phyloP scores from a whole-genome alignment of 257 asterid species.

The Petunia axillaris region DNA sequence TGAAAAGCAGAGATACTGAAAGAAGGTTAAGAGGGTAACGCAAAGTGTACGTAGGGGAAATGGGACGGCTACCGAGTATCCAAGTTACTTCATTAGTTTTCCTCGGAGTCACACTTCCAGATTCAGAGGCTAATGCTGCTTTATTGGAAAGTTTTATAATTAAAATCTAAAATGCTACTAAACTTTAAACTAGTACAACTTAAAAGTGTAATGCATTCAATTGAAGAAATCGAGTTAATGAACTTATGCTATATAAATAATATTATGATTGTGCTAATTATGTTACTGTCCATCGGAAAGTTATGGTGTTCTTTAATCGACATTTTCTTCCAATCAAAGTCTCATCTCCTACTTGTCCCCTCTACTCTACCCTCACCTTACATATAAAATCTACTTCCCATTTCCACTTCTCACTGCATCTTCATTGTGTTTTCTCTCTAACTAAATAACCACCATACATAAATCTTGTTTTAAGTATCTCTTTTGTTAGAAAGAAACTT shows the following conservation, averaged over 20 bases:
- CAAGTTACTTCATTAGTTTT: slow-evolving; percentile 37
- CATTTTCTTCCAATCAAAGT: slow-evolving; percentile 25
- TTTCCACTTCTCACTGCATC: not conserved
- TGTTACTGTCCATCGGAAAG: not conserved
- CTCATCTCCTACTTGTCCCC: not conserved
- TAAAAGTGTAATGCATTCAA: too few relatives aligned
- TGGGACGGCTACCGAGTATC: slow-evolving; percentile 35
- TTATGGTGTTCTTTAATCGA: not conserved
- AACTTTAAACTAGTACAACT: too few relatives aligned
- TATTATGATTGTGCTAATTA: too few relatives aligned
- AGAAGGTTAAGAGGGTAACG: not conserved
- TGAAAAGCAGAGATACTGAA: too few relatives aligned
- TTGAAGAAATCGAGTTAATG: too few relatives aligned
- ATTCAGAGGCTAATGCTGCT: too few relatives aligned
- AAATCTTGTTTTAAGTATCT: not conserved
- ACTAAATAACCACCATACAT: not conserved
- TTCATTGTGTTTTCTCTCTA: not conserved
- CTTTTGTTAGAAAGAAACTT: not conserved
- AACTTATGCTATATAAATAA: too few relatives aligned
- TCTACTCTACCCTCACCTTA: not conserved
- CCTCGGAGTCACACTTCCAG: not conserved
- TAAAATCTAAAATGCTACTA: too few relatives aligned
- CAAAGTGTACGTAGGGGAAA: not conserved
- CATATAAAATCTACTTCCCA: not conserved
- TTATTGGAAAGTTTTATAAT: too few relatives aligned